phyloP scores from a whole-genome alignment of 257 asterid species.

The Fraxinus cuspidata region DNA sequence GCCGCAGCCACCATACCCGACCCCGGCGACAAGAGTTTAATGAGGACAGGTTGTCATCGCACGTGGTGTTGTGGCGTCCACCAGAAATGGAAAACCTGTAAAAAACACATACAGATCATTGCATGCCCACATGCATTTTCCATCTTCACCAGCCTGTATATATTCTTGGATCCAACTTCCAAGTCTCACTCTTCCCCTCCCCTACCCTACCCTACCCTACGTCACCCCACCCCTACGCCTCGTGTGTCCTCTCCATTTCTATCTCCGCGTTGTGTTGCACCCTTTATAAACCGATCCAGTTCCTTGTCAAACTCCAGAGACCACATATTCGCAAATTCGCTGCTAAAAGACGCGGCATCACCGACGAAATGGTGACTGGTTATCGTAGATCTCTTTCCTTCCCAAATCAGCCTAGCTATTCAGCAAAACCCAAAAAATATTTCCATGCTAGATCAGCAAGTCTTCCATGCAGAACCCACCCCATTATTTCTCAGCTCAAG shows the following conservation, averaged over 20 bases:
- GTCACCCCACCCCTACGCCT: slow-evolving; percentile 10
- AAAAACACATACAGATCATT: background rate
- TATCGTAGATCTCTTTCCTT: slow-evolving; percentile 81
- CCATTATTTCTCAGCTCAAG: slow-evolving; percentile 64
- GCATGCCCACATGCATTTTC: slow-evolving; percentile 19
- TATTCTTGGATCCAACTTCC: slow-evolving; percentile 3
- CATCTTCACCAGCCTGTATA: slow-evolving; percentile 29
- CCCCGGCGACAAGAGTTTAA: background rate
- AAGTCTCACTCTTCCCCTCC: background rate
- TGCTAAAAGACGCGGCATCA: background rate
- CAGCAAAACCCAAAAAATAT: slow-evolving; percentile 38
- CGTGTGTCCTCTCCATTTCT: slow-evolving; percentile 25
- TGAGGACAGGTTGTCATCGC: slow-evolving; percentile 33
- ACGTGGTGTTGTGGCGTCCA: slow-evolving; percentile 39
- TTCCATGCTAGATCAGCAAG: slow-evolving; percentile 77
- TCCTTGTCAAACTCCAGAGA: background rate
- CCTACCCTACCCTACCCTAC: slow-evolving; percentile 3
- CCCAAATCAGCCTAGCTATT: slow-evolving; percentile 49
- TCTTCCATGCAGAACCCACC: slow-evolving; percentile 80
- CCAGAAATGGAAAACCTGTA: slow-evolving; percentile 25
- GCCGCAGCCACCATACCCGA: background rate
- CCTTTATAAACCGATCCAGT: slow-evolving; percentile 23
- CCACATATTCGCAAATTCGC: slow-evolving; percentile 1
- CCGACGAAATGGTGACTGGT: slow-evolving; percentile 61
- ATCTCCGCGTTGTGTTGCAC: slow-evolving; percentile 24